Percentiles rank a stretch among this genome's conserved stretches.
phyloP scores from a whole-genome alignment of 768 basidiomycete genomes.

The Hericium alpestre region DNA sequence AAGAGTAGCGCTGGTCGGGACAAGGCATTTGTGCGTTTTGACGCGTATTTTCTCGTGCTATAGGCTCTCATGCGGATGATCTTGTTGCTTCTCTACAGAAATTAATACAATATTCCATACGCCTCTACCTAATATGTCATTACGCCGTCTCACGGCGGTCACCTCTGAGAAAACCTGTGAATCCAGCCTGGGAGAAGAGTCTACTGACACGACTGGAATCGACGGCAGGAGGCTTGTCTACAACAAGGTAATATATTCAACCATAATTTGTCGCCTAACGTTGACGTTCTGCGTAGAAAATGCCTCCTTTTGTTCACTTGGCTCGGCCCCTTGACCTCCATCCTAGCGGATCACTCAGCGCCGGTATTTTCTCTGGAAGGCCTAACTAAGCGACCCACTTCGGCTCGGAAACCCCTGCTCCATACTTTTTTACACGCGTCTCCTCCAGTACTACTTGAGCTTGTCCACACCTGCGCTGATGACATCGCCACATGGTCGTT shows the following conservation, averaged over 20 bases:
- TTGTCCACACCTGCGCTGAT: slow-evolving; percentile 65
- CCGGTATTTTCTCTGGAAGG: slow-evolving; percentile 43
- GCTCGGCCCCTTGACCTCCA: slow-evolving; percentile 62
- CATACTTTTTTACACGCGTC: slow-evolving; percentile 70
- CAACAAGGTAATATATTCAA: slow-evolving; percentile 47
- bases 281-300: slow-evolving; percentile 39
- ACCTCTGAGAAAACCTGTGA: slow-evolving; percentile 35
- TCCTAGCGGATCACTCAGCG: slow-evolving; percentile 61
- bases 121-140: slow-evolving; percentile 66
- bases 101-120: slow-evolving; percentile 78
- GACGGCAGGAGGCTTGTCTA: slow-evolving; percentile 58
- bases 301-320: slow-evolving; percentile 77
- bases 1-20: slow-evolving; percentile 72
- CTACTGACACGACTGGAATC: slow-evolving; percentile 50
- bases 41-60: neutral
- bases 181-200: slow-evolving; percentile 43
- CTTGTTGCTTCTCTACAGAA: slow-evolving; percentile 37
- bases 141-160: slow-evolving; percentile 34
- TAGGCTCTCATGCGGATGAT: neutral
- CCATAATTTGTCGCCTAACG: neutral
- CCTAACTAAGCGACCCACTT: slow-evolving; percentile 18
- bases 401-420: slow-evolving; percentile 44
- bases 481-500: slow-evolving; percentile 69
- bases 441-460: slow-evolving; percentile 71
- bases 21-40: slow-evolving; percentile 65